Base-by-base conservation (phyloP, 768 basidiomycete genomes). In the Amanita fuliginea region DNA sequence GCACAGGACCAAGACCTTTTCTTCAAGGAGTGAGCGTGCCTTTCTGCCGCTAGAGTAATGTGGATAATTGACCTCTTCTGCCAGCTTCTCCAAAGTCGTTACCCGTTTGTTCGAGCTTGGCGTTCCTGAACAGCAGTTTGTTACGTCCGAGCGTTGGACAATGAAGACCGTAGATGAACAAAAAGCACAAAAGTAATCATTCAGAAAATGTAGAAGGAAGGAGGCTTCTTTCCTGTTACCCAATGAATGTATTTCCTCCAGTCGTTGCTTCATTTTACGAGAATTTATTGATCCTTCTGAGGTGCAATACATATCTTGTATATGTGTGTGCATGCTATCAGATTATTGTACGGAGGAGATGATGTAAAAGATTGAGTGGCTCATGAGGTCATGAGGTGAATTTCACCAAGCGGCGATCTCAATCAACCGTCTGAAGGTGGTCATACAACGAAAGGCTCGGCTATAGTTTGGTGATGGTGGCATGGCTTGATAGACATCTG, bases 71-170 rank as follows among this genome's bases (percentile, higher is more conserved):
- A 19, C 22, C 10, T 11, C n/a, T 53, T 43, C 11, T 41, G 33
- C 16, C 60, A 94, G 92, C 68, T 98, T 97, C 75, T 77, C 93
- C 43, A 73, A 72, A 36, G 88, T 76, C 21, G 78, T 93, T 51
- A 59, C 78, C 37, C 82, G 77, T 54, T 78, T 98, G 42, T 81
- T 98, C 55, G 95, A 98, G 70, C 85, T 97, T 47, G 95, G 95
- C 56, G 91, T 98, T 7, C 95, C 95, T 39, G 65, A 72, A 11
- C 62, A 77, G 51, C 95, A 98, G 66, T 90, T 83, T 59, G 78
- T 72, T 43, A 54, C 77, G 26, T 60, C 78, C 19, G 86, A 93
- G 58, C 79, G 81, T 11, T 95, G 90, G 91, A 64, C 66, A 55
- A 62, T 96, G 76, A 77, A 79, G 64, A 73, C 67, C 16, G 60